These are phyloP conservation scores for Yueomyces sp. DNA, from an alignment of 1,139 yeast genomes.

Conservation along the genomic window DNA sequence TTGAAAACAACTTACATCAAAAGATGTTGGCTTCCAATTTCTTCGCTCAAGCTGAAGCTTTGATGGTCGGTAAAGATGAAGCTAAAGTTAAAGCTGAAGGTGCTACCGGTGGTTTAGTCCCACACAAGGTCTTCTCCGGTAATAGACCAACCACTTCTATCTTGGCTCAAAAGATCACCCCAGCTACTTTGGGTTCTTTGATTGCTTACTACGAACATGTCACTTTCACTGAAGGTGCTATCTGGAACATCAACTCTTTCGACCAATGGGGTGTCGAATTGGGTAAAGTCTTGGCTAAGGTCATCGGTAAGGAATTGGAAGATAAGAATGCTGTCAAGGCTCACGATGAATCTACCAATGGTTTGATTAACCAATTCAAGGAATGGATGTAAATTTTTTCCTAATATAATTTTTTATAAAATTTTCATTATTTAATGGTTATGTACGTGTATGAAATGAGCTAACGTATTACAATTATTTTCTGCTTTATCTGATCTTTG, in stretches of 20 bases:
- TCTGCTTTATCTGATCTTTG: too few species aligned
- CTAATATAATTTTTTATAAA: too few species aligned
- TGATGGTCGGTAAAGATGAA: slow-evolving; percentile 90
- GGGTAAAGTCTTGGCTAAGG: slow-evolving; percentile 96
- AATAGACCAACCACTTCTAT: slow-evolving; percentile 98
- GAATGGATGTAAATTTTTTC: slow-evolving; percentile 45
- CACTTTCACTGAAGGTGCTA: slow-evolving; percentile 95
- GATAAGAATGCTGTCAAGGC: slow-evolving; percentile 40
- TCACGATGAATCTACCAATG: slow-evolving; percentile 87
- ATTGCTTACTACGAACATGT: slow-evolving; percentile 96
- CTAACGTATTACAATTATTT: too few species aligned
- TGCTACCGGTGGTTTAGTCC: slow-evolving; percentile 70
- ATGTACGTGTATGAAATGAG: too few species aligned
- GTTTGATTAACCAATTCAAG: slow-evolving; percentile 89
- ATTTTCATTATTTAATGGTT: too few species aligned
- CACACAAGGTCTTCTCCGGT: slow-evolving; percentile 94
- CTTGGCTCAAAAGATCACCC: slow-evolving; percentile 89
- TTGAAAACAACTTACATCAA: slow-evolving; percentile 88
- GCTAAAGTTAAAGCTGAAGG: slow-evolving; percentile 83
- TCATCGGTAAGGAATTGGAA: slow-evolving; percentile 77
- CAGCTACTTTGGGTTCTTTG: slow-evolving; percentile 88
- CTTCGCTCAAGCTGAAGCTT: slow-evolving; percentile 96
- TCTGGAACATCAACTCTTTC: slow-evolving; percentile 98
- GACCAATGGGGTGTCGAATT: slow-evolving; percentile 99
- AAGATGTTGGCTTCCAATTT: slow-evolving; percentile 95